Evolutionary conservation across 2,329 filamentous ascomycete genomes (phyloP), one percentile per base, ranked within the genome.

Genomic region (Ambrosiella cleistominuta): DNA sequence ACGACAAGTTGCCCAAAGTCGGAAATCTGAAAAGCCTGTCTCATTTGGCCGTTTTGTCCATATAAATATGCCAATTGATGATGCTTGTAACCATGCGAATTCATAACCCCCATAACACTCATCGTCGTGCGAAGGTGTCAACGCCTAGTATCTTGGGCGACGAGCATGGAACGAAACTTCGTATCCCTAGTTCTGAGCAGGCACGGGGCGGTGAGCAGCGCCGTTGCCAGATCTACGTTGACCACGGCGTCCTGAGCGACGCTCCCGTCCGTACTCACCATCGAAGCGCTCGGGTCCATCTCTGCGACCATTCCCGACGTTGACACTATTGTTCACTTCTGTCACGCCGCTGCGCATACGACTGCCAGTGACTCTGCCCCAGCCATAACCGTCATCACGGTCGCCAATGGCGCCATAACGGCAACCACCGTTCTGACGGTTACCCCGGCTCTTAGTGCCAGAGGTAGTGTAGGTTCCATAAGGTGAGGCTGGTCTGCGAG

Each of bases 121-220:
- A 53, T 45, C 53, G 7, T 52, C 19, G 42, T 12, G 53, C 40
- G n/a, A 51, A 36, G 44, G 44, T 47, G 11, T 47, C 45, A 53
- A 47, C 44, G 44, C 44, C 44, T 60, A 60, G 53, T 60, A 60
- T 38, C 51, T 38, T 39, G 54, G 36, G 55, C 54, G 58, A 42
- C 58, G 15, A 49, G 58, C 42, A 52, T 53, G 51, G 58, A 57
- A 60, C 44, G 50, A 47, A 52, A 49, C 58, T 50, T 50, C 37
- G 54, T 54, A 52, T 57, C 45, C 58, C 58, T 60, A 60, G 54
- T 54, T 53, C 54, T 57, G 54, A 54, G 40, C 56, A n/a, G 39
- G 38, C 38, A 40, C 8, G 13, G n/a, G 19, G 36, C 47, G 52
- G 19, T 38, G 17, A 19, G 19, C 15, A 37, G 38, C 13, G n/a